Conservation (phyloP, 768 basidiomycete genomes). For the Cystofilobasidium capitatum region DNA sequence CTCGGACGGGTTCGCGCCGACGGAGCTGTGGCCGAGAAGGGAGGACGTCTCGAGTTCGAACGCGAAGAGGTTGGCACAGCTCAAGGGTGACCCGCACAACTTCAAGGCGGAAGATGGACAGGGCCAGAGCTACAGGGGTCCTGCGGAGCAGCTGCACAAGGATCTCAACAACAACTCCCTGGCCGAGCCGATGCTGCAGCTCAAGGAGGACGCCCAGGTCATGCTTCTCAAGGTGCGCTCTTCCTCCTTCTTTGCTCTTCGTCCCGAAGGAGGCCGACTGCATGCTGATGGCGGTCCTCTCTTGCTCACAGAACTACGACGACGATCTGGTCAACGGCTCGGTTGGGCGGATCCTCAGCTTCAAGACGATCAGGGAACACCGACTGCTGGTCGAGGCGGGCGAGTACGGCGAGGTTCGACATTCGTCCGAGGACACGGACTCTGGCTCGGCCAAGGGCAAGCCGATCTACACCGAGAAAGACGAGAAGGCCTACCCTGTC, state of each 20-base stretch:
- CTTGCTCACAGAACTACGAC: constrained; percentile 54
- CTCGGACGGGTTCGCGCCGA: constrained; percentile 72
- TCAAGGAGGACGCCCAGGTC: constrained; percentile 77
- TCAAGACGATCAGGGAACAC: constrained; percentile 40
- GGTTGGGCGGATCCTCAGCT: constrained; percentile 73
- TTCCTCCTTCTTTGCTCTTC: neutral
- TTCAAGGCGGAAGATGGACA: neutral
- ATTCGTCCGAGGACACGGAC: constrained; percentile 27
- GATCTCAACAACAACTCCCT: constrained; percentile 80
- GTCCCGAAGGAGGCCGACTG: neutral
- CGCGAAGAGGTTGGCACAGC: constrained; percentile 51
- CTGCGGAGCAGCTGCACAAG: constrained; percentile 53
- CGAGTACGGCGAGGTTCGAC: constrained; percentile 15
- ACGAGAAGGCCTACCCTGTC: constrained; percentile 57
- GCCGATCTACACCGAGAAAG: neutral
- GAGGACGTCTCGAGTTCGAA: constrained; percentile 89
- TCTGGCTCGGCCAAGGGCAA: neutral
- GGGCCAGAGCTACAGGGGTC: neutral
- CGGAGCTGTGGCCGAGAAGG: constrained; percentile 83
- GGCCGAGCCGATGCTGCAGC: constrained; percentile 59
- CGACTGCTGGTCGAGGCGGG: neutral
- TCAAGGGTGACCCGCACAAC: constrained; percentile 46
- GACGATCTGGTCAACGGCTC: constrained; percentile 88
- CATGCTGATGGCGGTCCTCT: neutral
- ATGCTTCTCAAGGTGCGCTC: constrained; percentile 68